A percentile compares a stretch with the other conserved stretches of the same genome.
Evolutionary conservation across 176 grass and related monocot species (phyloP).

Genomic region (Thalia dealbata): DNA sequence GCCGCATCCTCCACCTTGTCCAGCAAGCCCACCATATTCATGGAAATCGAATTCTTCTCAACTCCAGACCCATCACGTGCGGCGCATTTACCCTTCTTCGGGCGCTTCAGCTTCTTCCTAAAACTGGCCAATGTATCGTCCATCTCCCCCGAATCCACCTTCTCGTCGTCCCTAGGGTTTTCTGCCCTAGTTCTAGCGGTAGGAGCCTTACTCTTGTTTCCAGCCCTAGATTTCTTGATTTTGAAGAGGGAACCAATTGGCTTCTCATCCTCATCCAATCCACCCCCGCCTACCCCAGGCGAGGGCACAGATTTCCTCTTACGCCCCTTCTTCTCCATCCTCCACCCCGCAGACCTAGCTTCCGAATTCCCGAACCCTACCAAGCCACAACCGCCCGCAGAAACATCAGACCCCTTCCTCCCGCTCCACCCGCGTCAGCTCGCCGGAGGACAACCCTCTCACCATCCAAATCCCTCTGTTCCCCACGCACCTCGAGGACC

Average conservation of each 20-base stretch:
- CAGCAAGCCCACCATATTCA: neutral
- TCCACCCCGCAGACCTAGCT: conserved; percentile 15
- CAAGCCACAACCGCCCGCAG: neutral
- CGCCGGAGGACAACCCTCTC: neutral
- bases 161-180: conserved; percentile 18
- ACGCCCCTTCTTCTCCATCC: conserved; percentile 21
- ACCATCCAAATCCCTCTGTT: neutral
- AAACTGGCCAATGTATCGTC: conserved; percentile 82
- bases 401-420: conserved; percentile 20
- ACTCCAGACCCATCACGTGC: conserved; percentile 21
- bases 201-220: conserved; percentile 13
- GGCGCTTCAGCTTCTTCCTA: conserved; percentile 75
- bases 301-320: conserved; percentile 16
- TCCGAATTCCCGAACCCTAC: conserved; percentile 10
- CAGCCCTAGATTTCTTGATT: conserved; percentile 28
- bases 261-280: conserved; percentile 39
- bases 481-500: neutral
- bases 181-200: conserved; percentile 20
- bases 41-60: neutral
- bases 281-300: neutral
- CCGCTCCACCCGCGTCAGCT: neutral
- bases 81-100: conserved; percentile 46
- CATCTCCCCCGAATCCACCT: conserved; percentile 37
- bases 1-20: conserved; percentile 31
- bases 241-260: conserved; percentile 42